phyloP scores from a whole-genome alignment of 108 stramenopile species.

The Nitzschia palea region DNA sequence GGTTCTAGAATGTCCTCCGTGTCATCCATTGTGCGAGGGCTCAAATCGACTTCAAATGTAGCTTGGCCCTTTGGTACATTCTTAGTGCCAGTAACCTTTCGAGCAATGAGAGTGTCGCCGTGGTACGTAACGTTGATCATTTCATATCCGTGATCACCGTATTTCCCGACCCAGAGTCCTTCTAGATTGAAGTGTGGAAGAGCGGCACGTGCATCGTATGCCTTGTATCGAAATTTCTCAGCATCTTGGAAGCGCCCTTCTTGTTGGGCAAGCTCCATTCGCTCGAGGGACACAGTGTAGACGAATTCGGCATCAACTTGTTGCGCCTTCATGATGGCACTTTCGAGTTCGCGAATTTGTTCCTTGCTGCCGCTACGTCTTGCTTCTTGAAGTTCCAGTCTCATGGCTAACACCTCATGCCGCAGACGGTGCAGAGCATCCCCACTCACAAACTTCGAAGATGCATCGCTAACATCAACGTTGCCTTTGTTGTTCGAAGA shows the following conservation, averaged over 20 bases:
- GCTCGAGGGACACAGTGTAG: slow-evolving; percentile 51
- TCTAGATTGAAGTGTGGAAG: slow-evolving; percentile 77
- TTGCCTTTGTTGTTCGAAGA: neutral
- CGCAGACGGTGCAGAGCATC: slow-evolving; percentile 60
- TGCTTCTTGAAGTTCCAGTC: slow-evolving; percentile 38
- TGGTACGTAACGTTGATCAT: slow-evolving; percentile 81
- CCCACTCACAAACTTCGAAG: slow-evolving; percentile 41
- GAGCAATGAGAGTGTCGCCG: slow-evolving; percentile 58
- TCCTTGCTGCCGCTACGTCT: slow-evolving; percentile 14
- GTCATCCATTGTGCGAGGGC: slow-evolving; percentile 15
- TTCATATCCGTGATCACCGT: slow-evolving; percentile 71
- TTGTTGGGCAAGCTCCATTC: slow-evolving; percentile 36
- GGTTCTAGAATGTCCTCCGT: slow-evolving; percentile 43
- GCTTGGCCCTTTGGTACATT: slow-evolving; percentile 71
- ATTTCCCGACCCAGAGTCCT: slow-evolving; percentile 82
- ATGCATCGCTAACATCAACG: neutral
- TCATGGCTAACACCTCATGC: slow-evolving; percentile 43
- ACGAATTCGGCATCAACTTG: slow-evolving; percentile 72
- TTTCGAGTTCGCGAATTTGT: slow-evolving; percentile 46
- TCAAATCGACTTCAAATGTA: slow-evolving; percentile 69
- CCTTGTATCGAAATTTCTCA: slow-evolving; percentile 29
- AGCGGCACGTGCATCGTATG: slow-evolving; percentile 42
- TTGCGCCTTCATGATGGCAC: slow-evolving; percentile 43
- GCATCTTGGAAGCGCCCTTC: slow-evolving; percentile 32
- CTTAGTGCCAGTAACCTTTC: slow-evolving; percentile 75